Base-by-base conservation (phyloP, 1,284 basidiomycete species). In the Golubevia pallescens region DNA sequence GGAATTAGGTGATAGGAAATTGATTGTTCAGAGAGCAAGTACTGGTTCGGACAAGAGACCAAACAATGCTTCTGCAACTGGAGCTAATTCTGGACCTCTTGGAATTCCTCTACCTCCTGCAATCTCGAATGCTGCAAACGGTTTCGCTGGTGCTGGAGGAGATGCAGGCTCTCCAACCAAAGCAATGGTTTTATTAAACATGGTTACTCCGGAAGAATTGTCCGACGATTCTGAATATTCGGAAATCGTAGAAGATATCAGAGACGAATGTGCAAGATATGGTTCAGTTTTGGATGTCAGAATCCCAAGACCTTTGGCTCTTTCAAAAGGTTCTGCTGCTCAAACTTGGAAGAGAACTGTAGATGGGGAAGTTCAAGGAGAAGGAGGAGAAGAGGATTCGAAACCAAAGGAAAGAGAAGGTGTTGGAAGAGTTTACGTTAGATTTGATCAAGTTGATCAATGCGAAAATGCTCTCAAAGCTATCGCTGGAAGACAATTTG, bases 351-450 rank as follows among this genome's bases (percentile, higher is more conserved):
- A 74, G 56, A 59, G 65, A 16, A 66, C 52, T 10, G 67, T 63
- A 48, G 68, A 70, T 24, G 69, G 93, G 93, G 89, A 88, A 57
- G 87, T 87, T 28, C 90, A 90, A 1, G 88, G 88, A 58, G 89
- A 91, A 73, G 23, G 88, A 89, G 66, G 77, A 75, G 71, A 65
- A 70, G 84, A 67, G 19, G 68, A 65, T 8, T 67, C 67, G 38
- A 89, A 91, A 63, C 88, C 88, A 54, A 93, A 94, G 84, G 94
- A 96, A 85, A 93, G 93, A 53, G 89, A 92, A 2, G 95, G 95
- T 58, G 95, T 97, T 21, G 95, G 95, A 16, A 89, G 94, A 60
- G 95, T 97, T 16, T 97, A 95, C 86, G 93, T 97, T 74, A 92
- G 93, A 86, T 97, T 92, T 86, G 75, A 72, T 32, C 88, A 91